These are phyloP conservation scores for Fraxinus platypoda DNA, from an alignment of 305 asterid species.

Conservation along the genomic window DNA sequence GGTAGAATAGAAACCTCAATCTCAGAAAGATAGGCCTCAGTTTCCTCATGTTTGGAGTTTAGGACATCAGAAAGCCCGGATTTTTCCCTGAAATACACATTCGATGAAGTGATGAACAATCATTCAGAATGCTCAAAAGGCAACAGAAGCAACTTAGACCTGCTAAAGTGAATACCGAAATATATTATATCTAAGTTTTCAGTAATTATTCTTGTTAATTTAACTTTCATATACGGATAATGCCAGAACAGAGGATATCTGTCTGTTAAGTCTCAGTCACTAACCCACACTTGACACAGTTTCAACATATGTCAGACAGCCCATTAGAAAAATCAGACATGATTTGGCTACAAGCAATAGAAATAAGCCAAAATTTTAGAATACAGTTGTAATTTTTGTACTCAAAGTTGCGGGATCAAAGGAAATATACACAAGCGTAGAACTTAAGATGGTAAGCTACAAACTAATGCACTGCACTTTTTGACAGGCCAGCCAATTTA, in stretches of 20 bases:
- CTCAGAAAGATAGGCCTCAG: constrained; percentile 55
- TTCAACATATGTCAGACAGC: not conserved
- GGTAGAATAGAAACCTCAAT: constrained; percentile 39
- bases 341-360: not conserved
- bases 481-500: not conserved
- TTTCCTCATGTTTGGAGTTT: constrained; percentile 49
- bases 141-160: not conserved
- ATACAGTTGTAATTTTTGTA: not conserved
- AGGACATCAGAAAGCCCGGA: constrained; percentile 36
- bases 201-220: not conserved
- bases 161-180: not conserved
- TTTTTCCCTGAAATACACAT: constrained; percentile 37
- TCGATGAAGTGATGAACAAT: not conserved
- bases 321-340: not conserved
- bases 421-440: not conserved
- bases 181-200: not conserved
- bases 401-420: not conserved
- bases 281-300: not conserved
- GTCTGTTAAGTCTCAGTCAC: not conserved
- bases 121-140: constrained; percentile 9
- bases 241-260: not conserved
- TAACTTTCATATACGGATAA: not conserved
- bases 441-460: not conserved
- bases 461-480: not conserved
- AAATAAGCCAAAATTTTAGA: not conserved